A percentile compares a stretch with the other conserved stretches of the same genome.
Conservation (phyloP, 2,329 filamentous ascomycete genomes). For the Trichoderma brevicompactum region DNA sequence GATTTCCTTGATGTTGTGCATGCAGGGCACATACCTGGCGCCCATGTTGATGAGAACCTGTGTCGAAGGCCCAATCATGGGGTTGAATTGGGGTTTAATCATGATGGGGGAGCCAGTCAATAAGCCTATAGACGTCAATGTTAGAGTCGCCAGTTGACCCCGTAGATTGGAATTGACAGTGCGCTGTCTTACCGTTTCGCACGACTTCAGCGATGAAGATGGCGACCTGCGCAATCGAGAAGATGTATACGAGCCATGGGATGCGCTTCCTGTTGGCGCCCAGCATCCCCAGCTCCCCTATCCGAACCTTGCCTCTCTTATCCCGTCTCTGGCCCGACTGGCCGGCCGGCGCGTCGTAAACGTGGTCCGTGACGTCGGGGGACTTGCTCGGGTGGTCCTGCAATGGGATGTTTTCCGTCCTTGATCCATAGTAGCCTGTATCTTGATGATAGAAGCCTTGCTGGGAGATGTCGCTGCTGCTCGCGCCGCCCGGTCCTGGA, state of each 20-base stretch:
- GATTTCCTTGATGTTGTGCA: conserved; percentile 78
- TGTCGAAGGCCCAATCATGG: conserved; percentile 93
- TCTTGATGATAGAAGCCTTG: conserved; percentile 54
- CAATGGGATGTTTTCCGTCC: conserved; percentile 61
- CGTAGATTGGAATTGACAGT: neutral
- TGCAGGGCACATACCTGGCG: conserved; percentile 88
- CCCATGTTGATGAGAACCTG: conserved; percentile 97
- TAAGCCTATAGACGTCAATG: conserved; percentile 54
- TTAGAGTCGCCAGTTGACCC: conserved; percentile 9
- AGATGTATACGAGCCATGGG: conserved; percentile 81
- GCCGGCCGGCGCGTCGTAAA: conserved; percentile 59
- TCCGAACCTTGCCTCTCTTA: conserved; percentile 53
- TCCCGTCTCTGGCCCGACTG: conserved; percentile 38
- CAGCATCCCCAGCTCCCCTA: conserved; percentile 64
- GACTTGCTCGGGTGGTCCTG: conserved; percentile 54
- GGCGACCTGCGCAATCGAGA: conserved; percentile 75
- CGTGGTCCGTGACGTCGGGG: conserved; percentile 58
- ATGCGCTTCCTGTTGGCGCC: conserved; percentile 60
- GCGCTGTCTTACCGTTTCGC: conserved; percentile 69
- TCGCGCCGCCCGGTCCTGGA: conserved; percentile 37
- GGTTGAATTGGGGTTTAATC: conserved; percentile 86
- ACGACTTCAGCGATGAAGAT: conserved; percentile 91
- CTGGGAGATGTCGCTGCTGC: conserved; percentile 47
- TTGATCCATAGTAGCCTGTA: conserved; percentile 60
- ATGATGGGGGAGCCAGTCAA: conserved; percentile 78